A percentile compares a stretch with the other conserved stretches of the same genome.
phyloP scores from a whole-genome alignment of 495 filamentous ascomycete species.

The Penicillium odoratum region DNA sequence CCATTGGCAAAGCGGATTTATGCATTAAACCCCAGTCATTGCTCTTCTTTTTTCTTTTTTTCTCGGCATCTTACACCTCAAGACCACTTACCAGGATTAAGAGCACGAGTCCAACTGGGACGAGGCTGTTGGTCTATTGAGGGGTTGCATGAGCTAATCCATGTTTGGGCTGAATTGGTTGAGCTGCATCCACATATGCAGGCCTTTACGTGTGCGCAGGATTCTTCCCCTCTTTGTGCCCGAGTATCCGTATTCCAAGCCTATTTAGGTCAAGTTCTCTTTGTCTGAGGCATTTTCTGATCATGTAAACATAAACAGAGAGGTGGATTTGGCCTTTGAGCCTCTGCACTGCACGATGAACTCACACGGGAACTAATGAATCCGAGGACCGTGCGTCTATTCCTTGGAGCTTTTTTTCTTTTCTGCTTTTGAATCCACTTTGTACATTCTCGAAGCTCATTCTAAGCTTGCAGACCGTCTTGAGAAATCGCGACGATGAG shows the following conservation, averaged over 20 bases:
- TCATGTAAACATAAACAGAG: not conserved
- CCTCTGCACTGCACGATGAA: not conserved
- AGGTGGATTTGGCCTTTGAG: not conserved
- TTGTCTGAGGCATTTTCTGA: not conserved
- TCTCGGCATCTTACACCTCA: not conserved
- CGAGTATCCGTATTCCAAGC: not conserved
- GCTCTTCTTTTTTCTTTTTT: not conserved
- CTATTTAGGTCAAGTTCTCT: not conserved
- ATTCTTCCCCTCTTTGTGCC: slow-evolving; percentile 3
- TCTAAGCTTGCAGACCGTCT: not conserved
- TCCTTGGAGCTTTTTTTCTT: not conserved
- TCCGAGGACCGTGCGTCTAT: slow-evolving; percentile 9
- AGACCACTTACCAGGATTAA: not conserved
- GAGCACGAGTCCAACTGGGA: not conserved
- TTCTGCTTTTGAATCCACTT: not conserved
- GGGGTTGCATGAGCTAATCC: slow-evolving; percentile 3
- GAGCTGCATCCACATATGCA: slow-evolving; percentile 1
- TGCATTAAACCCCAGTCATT: not conserved
- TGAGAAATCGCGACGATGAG: slow-evolving; percentile 15
- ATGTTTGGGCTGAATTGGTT: slow-evolving; percentile 12
- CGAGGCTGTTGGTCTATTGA: slow-evolving; percentile 9
- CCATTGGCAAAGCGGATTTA: slow-evolving; percentile 1
- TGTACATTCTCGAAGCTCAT: not conserved
- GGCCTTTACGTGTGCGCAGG: slow-evolving; percentile 2
- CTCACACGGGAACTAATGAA: not conserved